Conservation (phyloP, 139 green algal species). For the Zygnema circumcarinatum region DNA sequence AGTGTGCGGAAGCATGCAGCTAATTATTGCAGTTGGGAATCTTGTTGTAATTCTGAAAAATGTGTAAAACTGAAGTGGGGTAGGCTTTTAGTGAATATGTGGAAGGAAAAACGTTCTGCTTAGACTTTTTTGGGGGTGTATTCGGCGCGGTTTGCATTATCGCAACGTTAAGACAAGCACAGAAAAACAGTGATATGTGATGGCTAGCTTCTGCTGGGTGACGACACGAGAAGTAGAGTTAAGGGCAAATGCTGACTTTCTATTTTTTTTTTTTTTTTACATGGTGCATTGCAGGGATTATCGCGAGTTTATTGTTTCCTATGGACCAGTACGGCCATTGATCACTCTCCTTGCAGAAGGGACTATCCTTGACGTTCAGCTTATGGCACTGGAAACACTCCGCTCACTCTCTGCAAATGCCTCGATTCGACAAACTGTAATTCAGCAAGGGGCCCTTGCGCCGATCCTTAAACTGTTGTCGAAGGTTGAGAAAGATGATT, state of each 20-base stretch:
- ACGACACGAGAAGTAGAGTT: too few species aligned
- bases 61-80: too few species aligned
- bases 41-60: too few species aligned
- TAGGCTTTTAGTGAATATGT: too few species aligned
- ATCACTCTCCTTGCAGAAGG: neutral
- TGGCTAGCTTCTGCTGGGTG: too few species aligned
- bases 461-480: neutral
- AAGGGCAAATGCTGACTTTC: neutral
- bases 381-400: neutral
- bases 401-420: neutral
- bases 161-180: too few species aligned
- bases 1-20: too few species aligned
- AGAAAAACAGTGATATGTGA: too few species aligned
- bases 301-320: neutral
- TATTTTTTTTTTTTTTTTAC: neutral
- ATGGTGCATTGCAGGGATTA: neutral
- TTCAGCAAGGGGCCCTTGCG: neutral
- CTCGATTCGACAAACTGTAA: neutral
- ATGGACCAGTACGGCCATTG: neutral
- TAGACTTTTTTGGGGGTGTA: neutral
- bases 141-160: too few species aligned
- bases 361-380: neutral
- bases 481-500: neutral
- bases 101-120: neutral
- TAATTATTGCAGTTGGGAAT: too few species aligned